These are phyloP conservation scores for Aureobasidium namibiae DNA, from an alignment of 2,329 filamentous ascomycete genomes.

Conservation along the genomic window DNA sequence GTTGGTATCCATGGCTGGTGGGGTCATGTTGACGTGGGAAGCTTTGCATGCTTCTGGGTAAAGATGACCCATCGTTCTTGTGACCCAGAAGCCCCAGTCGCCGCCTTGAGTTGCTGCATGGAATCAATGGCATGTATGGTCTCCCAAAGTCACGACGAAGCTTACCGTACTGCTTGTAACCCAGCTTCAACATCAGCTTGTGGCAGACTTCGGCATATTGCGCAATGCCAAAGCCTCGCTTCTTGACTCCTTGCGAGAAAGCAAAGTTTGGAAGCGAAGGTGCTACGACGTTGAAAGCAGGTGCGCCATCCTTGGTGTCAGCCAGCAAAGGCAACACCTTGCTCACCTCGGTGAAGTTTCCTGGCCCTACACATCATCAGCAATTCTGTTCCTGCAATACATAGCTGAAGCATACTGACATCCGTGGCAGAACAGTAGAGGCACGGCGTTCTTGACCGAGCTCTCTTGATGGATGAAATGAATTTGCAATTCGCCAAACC, in stretches of 20 bases:
- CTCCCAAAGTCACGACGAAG: too few relatives aligned
- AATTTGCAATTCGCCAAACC: slow-evolving; percentile 51
- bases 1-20: slow-evolving; percentile 41
- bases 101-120: slow-evolving; percentile 48
- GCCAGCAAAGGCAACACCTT: slow-evolving; percentile 51
- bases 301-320: slow-evolving; percentile 47
- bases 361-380: slow-evolving; percentile 39
- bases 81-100: slow-evolving; percentile 63
- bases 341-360: slow-evolving; percentile 57
- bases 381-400: too few relatives aligned
- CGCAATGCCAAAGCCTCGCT: slow-evolving; percentile 49
- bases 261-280: slow-evolving; percentile 50
- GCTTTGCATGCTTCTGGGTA: slow-evolving; percentile 53
- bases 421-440: slow-evolving; percentile 60
- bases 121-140: background rate
- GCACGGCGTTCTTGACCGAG: slow-evolving; percentile 45
- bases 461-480: slow-evolving; percentile 58
- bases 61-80: slow-evolving; percentile 50
- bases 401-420: slow-evolving; percentile 27
- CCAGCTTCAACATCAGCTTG: slow-evolving; percentile 60
- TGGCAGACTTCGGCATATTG: slow-evolving; percentile 59
- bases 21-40: slow-evolving; percentile 54
- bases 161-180: slow-evolving; percentile 52
- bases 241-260: slow-evolving; percentile 39
- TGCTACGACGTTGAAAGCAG: slow-evolving; percentile 41